Conservation (phyloP, 108 stramenopile genomes). For the Chaetoceros muelleri region DNA sequence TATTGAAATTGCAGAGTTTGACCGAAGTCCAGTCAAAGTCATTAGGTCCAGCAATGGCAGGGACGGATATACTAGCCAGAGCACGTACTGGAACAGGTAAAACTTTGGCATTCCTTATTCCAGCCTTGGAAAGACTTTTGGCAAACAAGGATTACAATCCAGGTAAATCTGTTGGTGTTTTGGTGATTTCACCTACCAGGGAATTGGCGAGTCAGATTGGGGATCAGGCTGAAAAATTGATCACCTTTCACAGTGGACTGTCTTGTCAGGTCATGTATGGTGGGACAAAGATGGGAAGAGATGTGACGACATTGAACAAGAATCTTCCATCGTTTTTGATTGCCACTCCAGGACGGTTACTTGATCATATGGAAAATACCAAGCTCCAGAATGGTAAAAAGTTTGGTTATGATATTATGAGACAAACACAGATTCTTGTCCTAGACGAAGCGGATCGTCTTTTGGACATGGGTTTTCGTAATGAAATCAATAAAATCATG, state of each 20-base stretch:
- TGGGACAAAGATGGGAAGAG: constrained; percentile 79
- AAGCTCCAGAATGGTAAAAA: constrained; percentile 15
- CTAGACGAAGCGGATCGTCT: constrained; percentile 94
- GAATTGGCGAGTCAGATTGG: constrained; percentile 90
- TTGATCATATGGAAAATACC: constrained; percentile 57
- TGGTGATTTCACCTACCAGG: constrained; percentile 88
- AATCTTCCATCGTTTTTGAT: constrained; percentile 66
- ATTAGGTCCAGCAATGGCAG: constrained; percentile 45
- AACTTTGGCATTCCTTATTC: constrained; percentile 91
- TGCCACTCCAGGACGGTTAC: constrained; percentile 86
- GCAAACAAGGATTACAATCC: constrained; percentile 18
- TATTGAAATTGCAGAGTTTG: constrained; percentile 43
- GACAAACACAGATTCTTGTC: constrained; percentile 49
- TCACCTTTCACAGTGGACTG: constrained; percentile 30
- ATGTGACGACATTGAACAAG: constrained; percentile 32
- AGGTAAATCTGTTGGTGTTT: constrained; percentile 60
- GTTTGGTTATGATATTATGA: constrained; percentile 26
- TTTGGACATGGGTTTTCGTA: constrained; percentile 85
- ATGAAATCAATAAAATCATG: constrained; percentile 73
- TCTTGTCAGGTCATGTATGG: constrained; percentile 58
- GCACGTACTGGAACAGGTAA: constrained; percentile 93
- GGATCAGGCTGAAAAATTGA: constrained; percentile 55
- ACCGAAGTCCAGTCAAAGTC: constrained; percentile 87
- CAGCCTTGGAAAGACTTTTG: constrained; percentile 53
- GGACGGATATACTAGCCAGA: constrained; percentile 74